These are phyloP conservation scores for Geranomyces variabilis DNA, from an alignment of 192 early-diverging fungal genomes.

Conservation along the genomic window DNA sequence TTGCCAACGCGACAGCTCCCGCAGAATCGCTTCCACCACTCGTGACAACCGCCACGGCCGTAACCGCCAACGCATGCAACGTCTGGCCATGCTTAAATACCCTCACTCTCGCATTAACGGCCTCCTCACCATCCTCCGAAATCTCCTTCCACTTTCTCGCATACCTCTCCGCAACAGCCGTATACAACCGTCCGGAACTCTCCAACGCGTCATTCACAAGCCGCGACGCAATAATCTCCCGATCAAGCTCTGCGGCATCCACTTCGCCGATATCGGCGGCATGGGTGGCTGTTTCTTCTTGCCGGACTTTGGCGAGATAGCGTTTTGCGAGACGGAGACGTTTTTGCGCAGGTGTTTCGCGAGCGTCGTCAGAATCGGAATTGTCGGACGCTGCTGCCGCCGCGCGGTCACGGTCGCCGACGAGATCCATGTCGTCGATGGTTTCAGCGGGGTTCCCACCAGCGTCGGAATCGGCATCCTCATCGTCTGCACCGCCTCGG, in stretches of 20 bases:
- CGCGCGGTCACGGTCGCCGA: conserved; percentile 15
- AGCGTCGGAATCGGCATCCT: conserved; percentile 21
- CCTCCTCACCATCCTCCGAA: conserved; percentile 30
- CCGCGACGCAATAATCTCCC: conserved; percentile 88
- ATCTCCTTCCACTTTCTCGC: conserved; percentile 23
- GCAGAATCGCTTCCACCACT: background rate
- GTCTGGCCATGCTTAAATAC: conserved; percentile 43
- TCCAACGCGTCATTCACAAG: conserved; percentile 77
- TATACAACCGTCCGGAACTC: conserved; percentile 53
- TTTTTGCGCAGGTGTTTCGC: conserved; percentile 92
- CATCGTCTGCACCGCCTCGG: no score
- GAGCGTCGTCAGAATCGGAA: conserved; percentile 65
- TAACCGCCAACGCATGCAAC: conserved; percentile 79
- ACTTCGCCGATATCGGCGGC: conserved; percentile 72
- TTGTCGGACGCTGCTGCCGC: conserved; percentile 43
- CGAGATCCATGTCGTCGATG: conserved; percentile 43
- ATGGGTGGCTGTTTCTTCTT: conserved; percentile 37
- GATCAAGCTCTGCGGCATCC: conserved; percentile 90
- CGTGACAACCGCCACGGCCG: conserved; percentile 70
- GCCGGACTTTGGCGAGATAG: conserved; percentile 81
- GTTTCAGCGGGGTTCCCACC: conserved; percentile 12
- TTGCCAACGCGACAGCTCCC: conserved; percentile 3
- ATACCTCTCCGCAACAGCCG: conserved; percentile 62
- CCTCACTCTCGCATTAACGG: conserved; percentile 22
- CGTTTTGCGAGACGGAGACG: conserved; percentile 90